phyloP scores from a whole-genome alignment of 1,284 basidiomycete species.

The Apiotrichum sp. region DNA sequence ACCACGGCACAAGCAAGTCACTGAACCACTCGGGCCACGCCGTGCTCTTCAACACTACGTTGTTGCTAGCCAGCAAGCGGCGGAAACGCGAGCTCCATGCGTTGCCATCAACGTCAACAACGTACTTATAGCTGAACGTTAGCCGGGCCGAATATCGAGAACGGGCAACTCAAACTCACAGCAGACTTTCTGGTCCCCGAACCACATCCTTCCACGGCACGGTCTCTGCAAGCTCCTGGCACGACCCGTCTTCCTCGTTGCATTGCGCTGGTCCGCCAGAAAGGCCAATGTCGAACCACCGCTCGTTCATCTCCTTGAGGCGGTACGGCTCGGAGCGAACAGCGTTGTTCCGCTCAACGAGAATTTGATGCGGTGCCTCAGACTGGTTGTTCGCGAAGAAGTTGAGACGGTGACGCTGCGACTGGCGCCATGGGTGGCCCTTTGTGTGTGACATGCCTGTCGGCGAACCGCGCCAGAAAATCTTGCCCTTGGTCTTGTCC shows the following conservation, averaged over 20 bases:
- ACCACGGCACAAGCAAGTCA: constrained; percentile 40
- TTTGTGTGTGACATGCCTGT: constrained; percentile 46
- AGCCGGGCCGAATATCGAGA: no score
- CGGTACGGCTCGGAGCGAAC: constrained; percentile 15
- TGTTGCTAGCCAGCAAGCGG: constrained; percentile 36
- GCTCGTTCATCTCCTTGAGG: constrained; percentile 24
- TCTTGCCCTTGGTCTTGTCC: constrained; percentile 38
- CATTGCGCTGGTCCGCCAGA: constrained; percentile 39
- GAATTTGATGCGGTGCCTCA: constrained; percentile 10
- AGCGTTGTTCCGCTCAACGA: constrained; percentile 17
- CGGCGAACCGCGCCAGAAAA: constrained; percentile 46
- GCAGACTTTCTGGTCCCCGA: constrained; percentile 20
- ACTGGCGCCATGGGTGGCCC: constrained; percentile 38
- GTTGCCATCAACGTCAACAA: constrained; percentile 50
- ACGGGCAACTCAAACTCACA: constrained; percentile 12
- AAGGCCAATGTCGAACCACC: constrained; percentile 37
- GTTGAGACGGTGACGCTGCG: constrained; percentile 47
- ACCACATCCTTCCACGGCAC: constrained; percentile 39
- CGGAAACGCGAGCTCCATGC: constrained; percentile 47
- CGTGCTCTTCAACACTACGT: constrained; percentile 41
- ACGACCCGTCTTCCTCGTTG: constrained; percentile 40
- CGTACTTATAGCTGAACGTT: constrained; percentile 42
- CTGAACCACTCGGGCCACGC: constrained; percentile 36
- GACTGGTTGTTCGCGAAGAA: constrained; percentile 30
- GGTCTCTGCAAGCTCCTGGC: constrained; percentile 36